Base-by-base conservation (phyloP, 148 eudicot genomes). In the Rhododendron ferrugineum region DNA sequence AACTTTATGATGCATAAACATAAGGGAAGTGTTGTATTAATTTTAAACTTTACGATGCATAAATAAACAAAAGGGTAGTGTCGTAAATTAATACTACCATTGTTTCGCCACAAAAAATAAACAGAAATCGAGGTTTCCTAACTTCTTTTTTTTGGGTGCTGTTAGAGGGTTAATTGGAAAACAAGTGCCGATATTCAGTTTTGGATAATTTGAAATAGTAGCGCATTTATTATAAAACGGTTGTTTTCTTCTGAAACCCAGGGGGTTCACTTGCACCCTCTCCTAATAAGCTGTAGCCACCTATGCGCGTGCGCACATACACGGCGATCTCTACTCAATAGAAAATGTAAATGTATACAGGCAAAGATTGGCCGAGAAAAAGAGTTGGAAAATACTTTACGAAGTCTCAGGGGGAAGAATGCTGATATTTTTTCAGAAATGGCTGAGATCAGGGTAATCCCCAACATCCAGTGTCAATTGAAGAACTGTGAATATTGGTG, bases 401-500 rank as follows among this genome's bases (percentile, higher is more conserved):
- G 72, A 26, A 79, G 88, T 58, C 95, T 93, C 13, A 91, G 74
- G 95, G 89, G 98, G 72, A 42, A 80, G 42, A 86, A 86, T 50
- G 83, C 80, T 2, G 89, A 94, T 76, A 88, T 93, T 79, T 84
- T 86, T 78, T 42, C 74, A n/a, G 98, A 93, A 90, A 90, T 90
- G 84, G 86, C 91, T 64, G 93, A 90, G 79, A 94, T 94, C 81
- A 89, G 84, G 86, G 93, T 94, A 90, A 87, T 20, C 30, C 22
- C 79, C 34, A 40, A 36, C 70, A 75, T 23, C 36, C 2, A 49
- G 18, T 11, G 9, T 54, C 15, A 68, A 13, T n/a, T n/a, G 49
- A 23, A 46, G 54, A 50, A 28, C 3, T 58, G 36, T 40, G 9
- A n/a, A 73, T 81, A 22, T 26, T 56, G 15, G 32, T 9, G 26